phyloP scores from a whole-genome alignment of 1,284 basidiomycete species.

The Moesziomyces sp. region DNA sequence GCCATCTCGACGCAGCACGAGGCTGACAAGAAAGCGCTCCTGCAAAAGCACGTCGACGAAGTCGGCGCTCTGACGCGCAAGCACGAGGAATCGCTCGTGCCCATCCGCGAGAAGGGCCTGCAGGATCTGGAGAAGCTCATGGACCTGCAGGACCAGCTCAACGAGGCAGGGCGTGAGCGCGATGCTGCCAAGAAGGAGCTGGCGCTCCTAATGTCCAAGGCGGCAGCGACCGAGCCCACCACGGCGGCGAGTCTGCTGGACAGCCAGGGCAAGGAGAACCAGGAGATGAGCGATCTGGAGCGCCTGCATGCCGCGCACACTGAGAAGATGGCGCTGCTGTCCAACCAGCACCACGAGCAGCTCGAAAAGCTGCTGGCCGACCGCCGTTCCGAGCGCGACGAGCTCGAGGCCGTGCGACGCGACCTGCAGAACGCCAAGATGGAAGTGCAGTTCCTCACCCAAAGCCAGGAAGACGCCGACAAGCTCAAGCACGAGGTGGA shows the following conservation, averaged over 20 bases:
- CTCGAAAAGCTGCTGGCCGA: constrained; percentile 22
- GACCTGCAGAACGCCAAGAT: constrained; percentile 48
- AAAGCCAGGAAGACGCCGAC: constrained; percentile 35
- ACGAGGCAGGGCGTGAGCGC: constrained; percentile 43
- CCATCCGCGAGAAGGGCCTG: constrained; percentile 34
- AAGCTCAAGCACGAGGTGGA: constrained; percentile 41
- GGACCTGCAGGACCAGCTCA: constrained; percentile 51
- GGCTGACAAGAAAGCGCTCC: constrained; percentile 32
- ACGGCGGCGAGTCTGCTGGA: constrained; percentile 28
- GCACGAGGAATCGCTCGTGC: constrained; percentile 35
- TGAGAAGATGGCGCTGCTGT: constrained; percentile 35
- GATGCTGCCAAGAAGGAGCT: constrained; percentile 34
- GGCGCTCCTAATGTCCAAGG: constrained; percentile 29
- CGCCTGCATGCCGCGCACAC: constrained; percentile 50
- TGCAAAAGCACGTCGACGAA: constrained; percentile 49
- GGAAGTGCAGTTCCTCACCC: constrained; percentile 38
- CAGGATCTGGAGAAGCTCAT: constrained; percentile 42
- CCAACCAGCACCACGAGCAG: constrained; percentile 42
- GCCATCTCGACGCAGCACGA: constrained; percentile 29
- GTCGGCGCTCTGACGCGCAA: constrained; percentile 18
- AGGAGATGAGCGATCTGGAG: constrained; percentile 45
- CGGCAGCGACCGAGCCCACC: constrained; percentile 24
- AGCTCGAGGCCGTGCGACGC: constrained; percentile 27
- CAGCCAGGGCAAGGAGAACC: constrained; percentile 32
- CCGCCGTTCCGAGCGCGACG: constrained; percentile 21